Base-by-base conservation (phyloP, 2,329 filamentous ascomycete genomes). In the Erysiphe pulchra region DNA sequence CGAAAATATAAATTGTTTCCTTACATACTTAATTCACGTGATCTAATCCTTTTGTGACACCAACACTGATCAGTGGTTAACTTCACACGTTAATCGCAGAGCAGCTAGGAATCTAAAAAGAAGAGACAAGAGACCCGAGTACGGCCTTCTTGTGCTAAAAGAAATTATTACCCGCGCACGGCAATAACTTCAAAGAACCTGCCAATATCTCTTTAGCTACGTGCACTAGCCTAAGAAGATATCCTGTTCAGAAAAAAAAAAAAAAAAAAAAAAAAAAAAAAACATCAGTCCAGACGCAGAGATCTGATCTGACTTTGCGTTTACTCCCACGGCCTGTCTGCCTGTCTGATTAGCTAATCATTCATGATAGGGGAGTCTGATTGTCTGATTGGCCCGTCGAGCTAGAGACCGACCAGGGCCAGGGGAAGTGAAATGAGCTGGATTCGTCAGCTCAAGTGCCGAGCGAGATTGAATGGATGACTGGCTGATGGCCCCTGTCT, bases 51-150 rank as follows among this genome's bases (percentile, higher is more conserved):
- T 34, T 34, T 20, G 39, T 41, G 39, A 41, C 24, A 41, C 39
- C 39, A 41, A 41, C 39, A 41, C 39, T 41, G 39, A 41, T 41
- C 39, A 41, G 39, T 41, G 39, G 39, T 41, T 28, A 41, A 41
- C 39, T 18, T 41, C 17, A 24, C 39, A 20, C 16, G 39, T 41
- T 41, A 41, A 41, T 41, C 39, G 24, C 39, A 41, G 39, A 41
- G 39, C 39, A 41, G 39, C 39, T 41, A 41, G 39, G 39, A 20
- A 41, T 41, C 39, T 41, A 41, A 28, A 24, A 41, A 41, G 39
- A 41, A 41, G 39, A 41, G 39, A 41, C 39, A 24, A 41, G 13
- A 41, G 39, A 28, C 39, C 39, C 39, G 39, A 20, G 39, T 41
- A 41, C 11, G 17, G 16, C 18, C 39, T 41, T 41, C 32, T 41